A percentile compares a stretch with the other conserved stretches of the same genome.
phyloP scores from a whole-genome alignment of 345 rosid genomes.

The Hypericum perforatum region DNA sequence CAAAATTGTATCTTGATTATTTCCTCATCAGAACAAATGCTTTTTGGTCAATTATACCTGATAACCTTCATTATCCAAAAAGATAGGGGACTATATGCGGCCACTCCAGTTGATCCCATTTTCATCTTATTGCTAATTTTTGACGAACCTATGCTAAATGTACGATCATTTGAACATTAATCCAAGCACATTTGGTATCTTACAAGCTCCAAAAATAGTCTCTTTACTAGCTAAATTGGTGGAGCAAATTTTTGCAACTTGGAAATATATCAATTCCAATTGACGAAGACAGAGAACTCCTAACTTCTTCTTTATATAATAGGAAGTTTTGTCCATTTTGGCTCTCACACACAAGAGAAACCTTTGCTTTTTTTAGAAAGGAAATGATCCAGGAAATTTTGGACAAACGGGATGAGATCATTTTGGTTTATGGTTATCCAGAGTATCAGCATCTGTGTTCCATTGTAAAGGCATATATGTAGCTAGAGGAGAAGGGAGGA shows the following conservation, averaged over 20 bases:
- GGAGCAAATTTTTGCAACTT: too few relatives aligned
- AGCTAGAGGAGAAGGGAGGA: too few relatives aligned
- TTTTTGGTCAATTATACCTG: neutral
- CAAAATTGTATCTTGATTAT: neutral
- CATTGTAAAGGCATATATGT: slow-evolving; percentile 66
- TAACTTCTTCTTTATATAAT: too few relatives aligned
- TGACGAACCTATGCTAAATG: slow-evolving; percentile 89
- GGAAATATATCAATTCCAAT: too few relatives aligned
- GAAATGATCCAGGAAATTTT: slow-evolving; percentile 73
- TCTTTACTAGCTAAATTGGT: too few relatives aligned
- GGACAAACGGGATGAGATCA: slow-evolving; percentile 77
- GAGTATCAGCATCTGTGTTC: slow-evolving; percentile 52
- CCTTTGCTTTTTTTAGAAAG: too few relatives aligned
- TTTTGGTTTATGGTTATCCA: slow-evolving; percentile 53
- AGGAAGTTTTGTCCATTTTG: too few relatives aligned
- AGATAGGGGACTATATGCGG: slow-evolving; percentile 75
- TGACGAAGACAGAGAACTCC: too few relatives aligned
- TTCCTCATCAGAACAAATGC: neutral
- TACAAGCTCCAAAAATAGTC: too few relatives aligned
- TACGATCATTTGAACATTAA: slow-evolving; percentile 13
- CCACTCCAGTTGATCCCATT: slow-evolving; percentile 80
- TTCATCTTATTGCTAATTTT: slow-evolving; percentile 71
- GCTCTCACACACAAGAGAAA: too few relatives aligned
- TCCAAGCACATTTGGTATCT: neutral
- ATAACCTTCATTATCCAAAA: neutral